Conservation (phyloP, 2,329 filamentous ascomycete genomes). For the Pestalotiopsis sp. region DNA sequence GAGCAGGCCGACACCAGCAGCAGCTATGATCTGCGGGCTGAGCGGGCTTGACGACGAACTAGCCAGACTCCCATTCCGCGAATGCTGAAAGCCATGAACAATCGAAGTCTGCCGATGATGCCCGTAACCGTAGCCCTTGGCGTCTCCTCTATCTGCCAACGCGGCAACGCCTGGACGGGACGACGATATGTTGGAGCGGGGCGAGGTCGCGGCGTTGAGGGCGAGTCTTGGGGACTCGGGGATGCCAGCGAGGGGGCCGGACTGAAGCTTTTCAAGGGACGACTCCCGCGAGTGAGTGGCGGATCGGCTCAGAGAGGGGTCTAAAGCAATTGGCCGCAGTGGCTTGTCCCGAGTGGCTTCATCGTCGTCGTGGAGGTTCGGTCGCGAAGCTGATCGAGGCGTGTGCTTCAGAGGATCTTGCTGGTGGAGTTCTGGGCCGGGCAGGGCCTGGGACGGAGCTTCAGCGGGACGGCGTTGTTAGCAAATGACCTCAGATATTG, state of each 20-base stretch:
- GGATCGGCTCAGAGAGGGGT: constrained; percentile 40
- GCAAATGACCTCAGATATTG: constrained; percentile 17
- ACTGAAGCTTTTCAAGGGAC: constrained; percentile 57
- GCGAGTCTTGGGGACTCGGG: constrained; percentile 33
- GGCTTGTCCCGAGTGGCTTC: constrained; percentile 51
- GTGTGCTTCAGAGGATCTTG: constrained; percentile 56
- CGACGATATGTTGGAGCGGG: constrained; percentile 42
- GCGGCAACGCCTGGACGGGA: constrained; percentile 44
- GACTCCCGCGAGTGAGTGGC: constrained; percentile 59
- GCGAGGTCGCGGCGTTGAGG: constrained; percentile 33
- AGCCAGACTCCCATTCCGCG: constrained; percentile 82
- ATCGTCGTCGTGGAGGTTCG: constrained; percentile 54
- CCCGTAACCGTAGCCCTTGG: constrained; percentile 65
- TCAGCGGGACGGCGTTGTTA: constrained; percentile 28
- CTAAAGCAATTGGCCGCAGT: constrained; percentile 48
- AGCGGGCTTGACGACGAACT: constrained; percentile 82
- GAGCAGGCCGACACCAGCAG: constrained; percentile 59
- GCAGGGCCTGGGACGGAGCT: constrained; percentile 64
- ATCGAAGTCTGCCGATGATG: constrained; percentile 97
- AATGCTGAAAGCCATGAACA: constrained; percentile 94
- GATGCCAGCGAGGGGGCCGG: constrained; percentile 33
- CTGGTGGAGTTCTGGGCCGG: constrained; percentile 46
- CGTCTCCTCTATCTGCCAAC: constrained; percentile 56
- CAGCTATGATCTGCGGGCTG: constrained; percentile 83
- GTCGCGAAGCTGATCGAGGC: constrained; percentile 50